Evolutionary conservation across 129 eudicot species (phyloP), one percentile per base, ranked within the genome.

Genomic region (Flaveria brownii): DNA sequence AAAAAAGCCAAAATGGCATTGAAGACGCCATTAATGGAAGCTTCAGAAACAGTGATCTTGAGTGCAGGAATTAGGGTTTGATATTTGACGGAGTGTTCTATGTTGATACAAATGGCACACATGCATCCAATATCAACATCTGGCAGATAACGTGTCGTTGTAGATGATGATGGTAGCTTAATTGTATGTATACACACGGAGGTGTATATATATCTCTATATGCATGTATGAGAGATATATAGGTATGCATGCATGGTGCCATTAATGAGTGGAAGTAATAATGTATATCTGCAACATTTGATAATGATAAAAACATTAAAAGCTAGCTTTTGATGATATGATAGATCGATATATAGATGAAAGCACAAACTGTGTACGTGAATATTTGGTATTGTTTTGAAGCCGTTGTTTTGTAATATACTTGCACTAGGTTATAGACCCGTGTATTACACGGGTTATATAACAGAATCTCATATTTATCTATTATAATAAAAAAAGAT

Each of bases 11-110:
- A 67, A 66, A 74, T 15, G 11, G 59, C 75, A 80, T 80, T 80
- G 75, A 74, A 80, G 60, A n/a, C 61, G 74, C 33, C 71, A 80
- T 80, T 67, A 80, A 80, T 80, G 80, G 75, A 74, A 67, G 74
- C 62, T 74, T 80, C 84, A 80, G 84, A 67, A 68, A 67, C 80
- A 17, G 23, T 23, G 75, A 20, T 56, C 1, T 8, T 72, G 61
- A 55, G 70, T 63, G 15, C 74, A 80, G 74, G 36, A 68, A 65
- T 54, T 14, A 56, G 70, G 79, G 75, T 41, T 42, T 47, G 75
- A 67, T 75, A 66, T 73, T 43, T 1, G 84, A 80, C 75, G 80
- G 80, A 80, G 64, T 28, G 52, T 42, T 80, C 79, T 18, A 80
- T 80, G 79, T 67, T 80, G 74, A 2, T 10, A 79, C 78, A 80